A percentile compares a stretch with the other conserved stretches of the same genome.
phyloP scores from a whole-genome alignment of 345 rosid genomes.

The Moricandia arvensis region DNA sequence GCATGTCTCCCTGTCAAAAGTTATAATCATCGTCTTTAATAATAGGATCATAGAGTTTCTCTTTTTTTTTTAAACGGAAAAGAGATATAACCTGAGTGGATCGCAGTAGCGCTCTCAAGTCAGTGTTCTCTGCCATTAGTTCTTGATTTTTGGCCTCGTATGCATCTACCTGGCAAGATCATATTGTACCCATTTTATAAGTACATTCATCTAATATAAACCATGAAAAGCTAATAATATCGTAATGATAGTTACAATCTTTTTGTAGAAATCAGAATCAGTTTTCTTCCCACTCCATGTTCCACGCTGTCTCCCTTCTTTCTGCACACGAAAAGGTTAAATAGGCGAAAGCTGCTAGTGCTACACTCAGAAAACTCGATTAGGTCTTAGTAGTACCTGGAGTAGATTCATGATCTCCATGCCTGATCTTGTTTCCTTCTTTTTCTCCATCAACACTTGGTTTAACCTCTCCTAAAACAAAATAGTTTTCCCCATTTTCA shows the following conservation, averaged over 20 bases:
- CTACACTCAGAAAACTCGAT: neutral
- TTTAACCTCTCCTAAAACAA: constrained; percentile 82
- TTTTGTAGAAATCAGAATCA: constrained; percentile 91
- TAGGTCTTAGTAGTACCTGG: constrained; percentile 55
- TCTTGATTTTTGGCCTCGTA: constrained; percentile 93
- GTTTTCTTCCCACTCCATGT: constrained; percentile 98
- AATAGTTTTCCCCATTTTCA: too few species aligned
- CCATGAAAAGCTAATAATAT: neutral
- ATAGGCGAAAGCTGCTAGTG: neutral
- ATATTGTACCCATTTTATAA: neutral
- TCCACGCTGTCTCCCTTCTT: constrained; percentile 98
- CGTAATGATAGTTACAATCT: constrained; percentile 57
- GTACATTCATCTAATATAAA: neutral
- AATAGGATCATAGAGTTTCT: neutral
- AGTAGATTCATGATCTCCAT: constrained; percentile 99
- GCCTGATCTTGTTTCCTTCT: constrained; percentile 96
- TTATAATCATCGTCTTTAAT: neutral
- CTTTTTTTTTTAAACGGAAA: neutral
- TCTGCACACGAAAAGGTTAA: constrained; percentile 44
- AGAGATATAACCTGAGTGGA: constrained; percentile 72
- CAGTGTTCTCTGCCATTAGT: constrained; percentile 79
- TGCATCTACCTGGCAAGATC: constrained; percentile 76
- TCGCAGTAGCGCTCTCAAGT: constrained; percentile 79
- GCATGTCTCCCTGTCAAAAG: constrained; percentile 76
- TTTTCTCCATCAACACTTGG: constrained; percentile 98